phyloP scores from a whole-genome alignment of 1,284 basidiomycete genomes.

The Pterula multifida region DNA sequence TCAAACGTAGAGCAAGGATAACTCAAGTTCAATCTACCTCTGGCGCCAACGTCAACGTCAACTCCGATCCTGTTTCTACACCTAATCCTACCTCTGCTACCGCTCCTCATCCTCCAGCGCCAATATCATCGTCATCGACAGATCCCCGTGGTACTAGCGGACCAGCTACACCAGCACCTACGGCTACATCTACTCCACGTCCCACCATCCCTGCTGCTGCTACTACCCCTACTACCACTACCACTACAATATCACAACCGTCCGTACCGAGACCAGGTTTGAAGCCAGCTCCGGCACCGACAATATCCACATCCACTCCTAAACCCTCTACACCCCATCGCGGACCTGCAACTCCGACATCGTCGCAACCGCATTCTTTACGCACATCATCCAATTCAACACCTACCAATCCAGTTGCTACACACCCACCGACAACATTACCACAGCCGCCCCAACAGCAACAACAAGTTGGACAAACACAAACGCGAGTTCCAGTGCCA shows the following conservation, averaged over 20 bases:
- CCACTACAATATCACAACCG: too few relatives aligned
- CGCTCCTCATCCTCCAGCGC: conserved; percentile 8
- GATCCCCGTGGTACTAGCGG: too few relatives aligned
- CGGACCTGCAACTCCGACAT: too few relatives aligned
- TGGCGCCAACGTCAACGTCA: conserved; percentile 5
- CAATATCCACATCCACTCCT: background rate
- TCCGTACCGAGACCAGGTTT: background rate
- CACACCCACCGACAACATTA: background rate
- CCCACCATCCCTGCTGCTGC: background rate
- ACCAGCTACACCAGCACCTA: background rate
- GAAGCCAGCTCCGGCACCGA: background rate
- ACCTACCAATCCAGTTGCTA: background rate
- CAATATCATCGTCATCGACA: conserved; percentile 5
- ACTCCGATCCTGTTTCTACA: too few relatives aligned
- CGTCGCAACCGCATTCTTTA: conserved; percentile 10
- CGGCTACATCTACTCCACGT: background rate
- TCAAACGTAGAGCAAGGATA: conserved; percentile 7
- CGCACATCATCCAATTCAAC: conserved; percentile 24
- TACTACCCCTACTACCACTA: background rate
- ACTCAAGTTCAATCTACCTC: conserved; percentile 12
- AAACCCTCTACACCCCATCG: background rate
- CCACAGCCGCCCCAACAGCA: background rate
- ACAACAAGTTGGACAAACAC: too few relatives aligned
- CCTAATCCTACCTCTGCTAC: conserved; percentile 16
- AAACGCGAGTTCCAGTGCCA: too few relatives aligned